Evolutionary conservation across 208 protist genomes (phyloP).

Genomic region (Wallacemonas collosoma): DNA sequence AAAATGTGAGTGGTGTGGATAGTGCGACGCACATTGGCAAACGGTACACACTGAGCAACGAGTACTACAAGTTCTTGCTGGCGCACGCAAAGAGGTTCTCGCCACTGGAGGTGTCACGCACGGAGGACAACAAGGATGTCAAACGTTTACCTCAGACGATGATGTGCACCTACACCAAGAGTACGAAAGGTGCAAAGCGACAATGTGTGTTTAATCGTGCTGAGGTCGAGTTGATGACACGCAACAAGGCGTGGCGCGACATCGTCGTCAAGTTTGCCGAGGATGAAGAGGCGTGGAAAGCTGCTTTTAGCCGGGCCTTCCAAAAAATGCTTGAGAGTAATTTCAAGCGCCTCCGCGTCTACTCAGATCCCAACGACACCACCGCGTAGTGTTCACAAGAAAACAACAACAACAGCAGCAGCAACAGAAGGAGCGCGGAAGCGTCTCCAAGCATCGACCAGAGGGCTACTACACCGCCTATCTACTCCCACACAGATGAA

Average conservation of each 20-base stretch:
- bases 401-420: neutral
- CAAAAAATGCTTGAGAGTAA: slow-evolving; percentile 86
- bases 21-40: slow-evolving; percentile 65
- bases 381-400: neutral
- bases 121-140: slow-evolving; percentile 75
- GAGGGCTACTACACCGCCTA: no score
- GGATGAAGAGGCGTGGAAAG: slow-evolving; percentile 65
- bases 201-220: slow-evolving; percentile 66
- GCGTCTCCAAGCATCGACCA: no score
- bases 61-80: slow-evolving; percentile 79
- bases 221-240: slow-evolving; percentile 64
- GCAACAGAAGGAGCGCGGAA: neutral
- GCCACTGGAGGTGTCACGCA: slow-evolving; percentile 56
- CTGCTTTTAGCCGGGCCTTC: slow-evolving; percentile 66
- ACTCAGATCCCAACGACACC: slow-evolving; percentile 40
- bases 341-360: slow-evolving; percentile 73
- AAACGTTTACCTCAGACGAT: slow-evolving; percentile 57
- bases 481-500: no score
- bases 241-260: slow-evolving; percentile 51
- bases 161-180: slow-evolving; percentile 48
- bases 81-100: slow-evolving; percentile 63
- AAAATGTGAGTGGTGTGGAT: slow-evolving; percentile 78
- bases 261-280: slow-evolving; percentile 55
- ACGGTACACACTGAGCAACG: slow-evolving; percentile 73
- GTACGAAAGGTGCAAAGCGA: slow-evolving; percentile 24